Conservation (phyloP, 106 monocot species). For the Dendrobium officinale region DNA sequence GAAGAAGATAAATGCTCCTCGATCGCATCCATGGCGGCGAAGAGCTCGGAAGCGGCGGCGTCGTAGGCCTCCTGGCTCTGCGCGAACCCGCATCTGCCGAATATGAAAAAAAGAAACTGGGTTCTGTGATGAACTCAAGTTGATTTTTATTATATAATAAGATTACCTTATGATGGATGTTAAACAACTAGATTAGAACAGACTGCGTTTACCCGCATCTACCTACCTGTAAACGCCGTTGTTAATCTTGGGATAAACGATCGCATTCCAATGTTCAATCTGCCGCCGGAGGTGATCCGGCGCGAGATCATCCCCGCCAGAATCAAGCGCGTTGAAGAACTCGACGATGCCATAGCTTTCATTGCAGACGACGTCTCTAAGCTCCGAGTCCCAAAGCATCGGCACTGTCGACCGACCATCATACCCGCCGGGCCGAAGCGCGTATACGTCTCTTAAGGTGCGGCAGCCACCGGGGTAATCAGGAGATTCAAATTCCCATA, state of each 20-base stretch:
- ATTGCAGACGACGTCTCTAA: constrained; percentile 70
- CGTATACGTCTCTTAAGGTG: constrained; percentile 71
- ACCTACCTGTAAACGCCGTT: constrained; percentile 72
- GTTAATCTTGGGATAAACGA: constrained; percentile 73
- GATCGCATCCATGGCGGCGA: constrained; percentile 56
- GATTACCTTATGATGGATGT: too few relatives aligned
- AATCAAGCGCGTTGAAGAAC: constrained; percentile 41
- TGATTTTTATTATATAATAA: too few relatives aligned
- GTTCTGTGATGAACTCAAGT: too few relatives aligned
- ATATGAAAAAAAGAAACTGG: too few relatives aligned
- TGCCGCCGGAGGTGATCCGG: constrained; percentile 31
- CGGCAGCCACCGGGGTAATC: constrained; percentile 33
- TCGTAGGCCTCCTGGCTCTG: constrained; percentile 94
- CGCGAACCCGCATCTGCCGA: constrained; percentile 74
- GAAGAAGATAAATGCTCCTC: constrained; percentile 51
- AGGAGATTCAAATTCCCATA: constrained; percentile 51
- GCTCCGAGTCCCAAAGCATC: constrained; percentile 78
- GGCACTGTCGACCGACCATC: constrained; percentile 87
- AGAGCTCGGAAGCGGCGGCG: constrained; percentile 45
- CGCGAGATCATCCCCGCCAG: constrained; percentile 27
- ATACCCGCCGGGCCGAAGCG: constrained; percentile 45
- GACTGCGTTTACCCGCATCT: too few relatives aligned
- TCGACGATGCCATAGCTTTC: constrained; percentile 82
- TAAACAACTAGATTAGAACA: too few relatives aligned
- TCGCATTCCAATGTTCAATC: constrained; percentile 63